Evolutionary conservation across 768 basidiomycete species (phyloP), one percentile per base, ranked within the genome.

Genomic region (Leccinum variicolor): DNA sequence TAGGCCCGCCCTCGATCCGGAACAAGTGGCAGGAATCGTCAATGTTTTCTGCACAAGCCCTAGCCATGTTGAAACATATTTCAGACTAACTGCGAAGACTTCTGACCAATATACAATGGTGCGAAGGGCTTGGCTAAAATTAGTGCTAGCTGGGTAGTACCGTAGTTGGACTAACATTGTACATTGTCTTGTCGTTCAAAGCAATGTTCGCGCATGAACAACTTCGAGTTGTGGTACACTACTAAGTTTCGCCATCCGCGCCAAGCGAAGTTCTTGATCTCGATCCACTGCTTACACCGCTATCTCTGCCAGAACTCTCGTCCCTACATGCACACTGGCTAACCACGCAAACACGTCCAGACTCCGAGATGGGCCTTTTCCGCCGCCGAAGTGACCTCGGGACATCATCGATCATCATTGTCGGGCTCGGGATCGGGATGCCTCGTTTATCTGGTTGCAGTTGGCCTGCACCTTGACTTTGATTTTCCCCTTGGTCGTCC

Each of bases 301-400:
- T 84, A 13, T 79, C 78, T 4, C 76, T 76, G 15, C 84, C 80
- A 5, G 81, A 81, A 59, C 84, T 87, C 51, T 81, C 82, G 8
- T 84, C 82, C 52, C 82, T 70, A 88, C 84, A 60, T 84, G 87
- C 51, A 92, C 85, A 60, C 79, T 88, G 14, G 85, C 80, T 52
- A 92, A 66, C 91, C 92, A 93, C 3, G 82, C 78, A 43, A 88
- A 74, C 6, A 84, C 77, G 46, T 91, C 86, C 76, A 92, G 82
- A 46, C 90, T 86, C 69, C n/a, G n/a, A n/a, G n/a, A 89, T 13
- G 79, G 74, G 25, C 76, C 74, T 62, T 80, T 84, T 8, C 79
- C 81, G 3, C 82, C 80, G 9, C 78, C 61, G 9, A 52, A 75
- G 45, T 77, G 66, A 4, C 81, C 80, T 15, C 80, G 74, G 11